Base-by-base conservation (phyloP, 805 yeast species). In the Starmerella kuoi region DNA sequence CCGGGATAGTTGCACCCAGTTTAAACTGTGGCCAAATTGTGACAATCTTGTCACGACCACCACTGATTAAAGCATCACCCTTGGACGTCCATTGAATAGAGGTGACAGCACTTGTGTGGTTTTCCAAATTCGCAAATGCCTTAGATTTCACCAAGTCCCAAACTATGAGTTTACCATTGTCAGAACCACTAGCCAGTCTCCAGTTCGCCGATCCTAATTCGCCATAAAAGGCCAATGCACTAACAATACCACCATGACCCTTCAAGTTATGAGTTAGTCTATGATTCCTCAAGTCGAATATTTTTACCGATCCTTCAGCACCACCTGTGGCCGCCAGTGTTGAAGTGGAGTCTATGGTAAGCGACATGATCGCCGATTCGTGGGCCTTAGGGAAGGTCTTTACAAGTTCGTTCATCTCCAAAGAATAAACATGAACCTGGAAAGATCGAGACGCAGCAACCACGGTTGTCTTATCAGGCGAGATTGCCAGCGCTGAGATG, bases 261-360 rank as follows among this genome's bases (percentile, higher is more conserved):
- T 82, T 80, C 44, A 91, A 70, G 12, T 84, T 77, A 61, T 91
- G 98, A 0, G 98, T 91, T 3, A 80, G 74, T 50, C 72, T 84
- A 1, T 91, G 87, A 27, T 86, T 86, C 49, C 77, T 87, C 28
- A 91, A 70, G 60, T 91, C 99, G 79, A 94, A 86, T 1, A 91
- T 93, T 35, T 83, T 77, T 15, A 87, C 80, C 32, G 77, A 72
- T 37, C 98, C 97, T 61, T 91, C 98, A 1, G 96, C 81, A 36
- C 94, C 86, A 31, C 99, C 99, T 56, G 91, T 77, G 17, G 95
- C 94, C 55, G 87, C 74, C 28, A 91, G 66, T 2, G 94, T 76
- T 2, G 94, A 79, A 0, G 96, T 84, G 2, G 72, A 58, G 60
- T 91, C 98, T 19, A 73, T 74, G 9, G 79, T 68, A 35, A 85